Evolutionary conservation across 176 grass and related monocot genomes (phyloP).

Genomic region (Themeda triandra): DNA sequence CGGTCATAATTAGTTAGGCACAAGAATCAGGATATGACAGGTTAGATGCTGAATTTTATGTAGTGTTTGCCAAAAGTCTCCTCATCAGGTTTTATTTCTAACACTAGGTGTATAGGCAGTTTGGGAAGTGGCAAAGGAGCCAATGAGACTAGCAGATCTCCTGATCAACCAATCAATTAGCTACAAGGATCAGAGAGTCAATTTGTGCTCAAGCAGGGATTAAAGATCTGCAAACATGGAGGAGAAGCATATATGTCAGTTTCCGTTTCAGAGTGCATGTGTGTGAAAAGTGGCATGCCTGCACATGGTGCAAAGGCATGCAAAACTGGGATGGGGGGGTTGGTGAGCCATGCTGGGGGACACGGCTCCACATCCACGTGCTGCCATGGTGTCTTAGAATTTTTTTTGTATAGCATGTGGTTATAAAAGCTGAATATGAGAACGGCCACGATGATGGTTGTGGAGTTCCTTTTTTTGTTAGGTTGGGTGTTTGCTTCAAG

Average conservation of each 20-base stretch:
- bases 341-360: constrained; percentile 42
- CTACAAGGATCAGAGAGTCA: neutral
- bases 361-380: constrained; percentile 22
- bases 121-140: neutral
- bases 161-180: neutral
- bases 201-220: neutral
- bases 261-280: neutral
- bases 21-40: neutral
- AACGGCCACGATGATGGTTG: constrained; percentile 13
- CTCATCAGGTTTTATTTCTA: neutral
- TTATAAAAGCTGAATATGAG: constrained; percentile 27
- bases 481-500: constrained; percentile 45
- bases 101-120: neutral
- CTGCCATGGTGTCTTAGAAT: neutral
- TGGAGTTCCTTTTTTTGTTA: constrained; percentile 23
- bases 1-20: neutral
- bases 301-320: constrained; percentile 19
- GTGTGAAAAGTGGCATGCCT: neutral
- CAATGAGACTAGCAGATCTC: neutral
- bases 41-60: neutral
- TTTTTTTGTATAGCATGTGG: neutral
- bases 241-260: neutral
- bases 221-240: neutral
- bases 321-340: neutral
- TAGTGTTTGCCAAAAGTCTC: neutral